Conservation (phyloP, 495 filamentous ascomycete species). For the Aspergillus homomorphus region DNA sequence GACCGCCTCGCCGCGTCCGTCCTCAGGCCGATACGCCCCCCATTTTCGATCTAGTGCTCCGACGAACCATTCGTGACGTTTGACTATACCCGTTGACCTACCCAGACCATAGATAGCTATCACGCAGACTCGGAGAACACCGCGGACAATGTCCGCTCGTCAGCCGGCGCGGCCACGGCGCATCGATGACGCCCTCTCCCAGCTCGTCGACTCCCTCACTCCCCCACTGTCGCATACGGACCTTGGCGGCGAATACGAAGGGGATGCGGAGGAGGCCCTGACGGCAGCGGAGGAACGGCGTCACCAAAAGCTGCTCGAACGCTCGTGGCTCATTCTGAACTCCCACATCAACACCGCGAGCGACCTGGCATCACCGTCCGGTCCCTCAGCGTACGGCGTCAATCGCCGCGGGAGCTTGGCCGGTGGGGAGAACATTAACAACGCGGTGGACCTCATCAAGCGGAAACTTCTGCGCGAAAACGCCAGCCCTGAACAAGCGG, state of each 20-base stretch:
- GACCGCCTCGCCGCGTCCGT: conserved; percentile 7
- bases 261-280: conserved; percentile 44
- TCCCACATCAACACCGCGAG: conserved; percentile 25
- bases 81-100: too few relatives aligned
- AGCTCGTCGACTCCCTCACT: conserved; percentile 51
- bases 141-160: conserved; percentile 36
- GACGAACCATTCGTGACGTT: background rate
- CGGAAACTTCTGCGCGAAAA: conserved; percentile 74
- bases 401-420: conserved; percentile 35
- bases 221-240: conserved; percentile 37
- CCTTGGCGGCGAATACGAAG: conserved; percentile 33
- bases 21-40: background rate
- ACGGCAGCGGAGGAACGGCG: conserved; percentile 44
- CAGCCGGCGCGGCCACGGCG: conserved; percentile 41
- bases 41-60: background rate
- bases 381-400: conserved; percentile 18
- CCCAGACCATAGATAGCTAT: background rate
- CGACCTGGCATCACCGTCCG: conserved; percentile 31
- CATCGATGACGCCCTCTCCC: conserved; percentile 54
- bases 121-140: background rate
- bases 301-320: conserved; percentile 39
- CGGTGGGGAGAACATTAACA: conserved; percentile 64
- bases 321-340: conserved; percentile 44
- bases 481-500: conserved; percentile 75
- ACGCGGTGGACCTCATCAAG: conserved; percentile 89